Evolutionary conservation across 2,329 filamentous ascomycete species (phyloP), one percentile per base, ranked within the genome.

Genomic region (Gliomastix tumulicola): DNA sequence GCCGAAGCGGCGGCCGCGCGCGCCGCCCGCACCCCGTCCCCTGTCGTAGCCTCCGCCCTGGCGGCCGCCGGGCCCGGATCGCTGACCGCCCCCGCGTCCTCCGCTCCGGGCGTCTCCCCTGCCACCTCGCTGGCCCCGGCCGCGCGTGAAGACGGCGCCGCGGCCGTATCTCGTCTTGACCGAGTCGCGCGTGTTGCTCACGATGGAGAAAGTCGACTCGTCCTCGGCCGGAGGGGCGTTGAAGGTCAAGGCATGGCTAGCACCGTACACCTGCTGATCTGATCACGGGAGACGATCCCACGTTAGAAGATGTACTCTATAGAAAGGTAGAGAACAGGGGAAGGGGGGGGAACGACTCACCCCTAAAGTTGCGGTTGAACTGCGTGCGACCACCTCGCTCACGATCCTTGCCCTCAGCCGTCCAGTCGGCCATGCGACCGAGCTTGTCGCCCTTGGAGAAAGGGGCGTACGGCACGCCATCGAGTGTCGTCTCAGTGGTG

Each of bases 361-460:
- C 89, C 79, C 92, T 82, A 66, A 84, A 96, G 64, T 89, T 92
- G 50, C 90, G 77, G 64, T 90, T 88, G 65, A 94, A 97, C 58
- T 92, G 86, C 62, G 85, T 81, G 58, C 90, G 74, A 44, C 88
- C 86, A 49, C 84, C 84, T 42, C 79, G 73, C 50, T 82, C 77
- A 54, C 88, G 72, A 42, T 92, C 87, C 68, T 96, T 96, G 61
- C 85, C 81, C 58, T 96, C 92, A 33, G 80, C 58, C 15, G 89
- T 94, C 92, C 92, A 98, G 72, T 98, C 92, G 43, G 92, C 92
- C 89, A 98, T 97, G 62, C 92, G 89, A 56, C 92, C 92, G 42
- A 98, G 74, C 76, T 96, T 97, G 72, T 98, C 92, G 60, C 88
- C 88, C 68, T 98, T 98, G 49, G 89, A 96, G 73, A 92, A 98